These are phyloP conservation scores for Lasiodiplodia hormozganensis DNA, from an alignment of 2,329 filamentous ascomycete species.

Conservation along the genomic window DNA sequence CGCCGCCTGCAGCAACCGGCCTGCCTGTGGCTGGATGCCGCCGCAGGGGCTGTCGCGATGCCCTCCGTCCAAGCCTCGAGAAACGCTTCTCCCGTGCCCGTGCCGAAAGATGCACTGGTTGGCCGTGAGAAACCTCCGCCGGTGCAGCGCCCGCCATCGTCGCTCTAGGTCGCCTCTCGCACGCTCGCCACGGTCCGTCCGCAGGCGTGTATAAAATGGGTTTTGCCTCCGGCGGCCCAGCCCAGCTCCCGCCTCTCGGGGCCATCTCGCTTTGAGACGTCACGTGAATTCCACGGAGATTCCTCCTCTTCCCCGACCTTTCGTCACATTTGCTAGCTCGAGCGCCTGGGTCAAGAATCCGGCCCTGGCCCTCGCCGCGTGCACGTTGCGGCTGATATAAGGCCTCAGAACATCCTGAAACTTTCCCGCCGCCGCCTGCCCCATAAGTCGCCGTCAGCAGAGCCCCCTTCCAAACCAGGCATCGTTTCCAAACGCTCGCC, in stretches of 20 bases:
- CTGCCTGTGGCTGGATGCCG: slow-evolving; percentile 20
- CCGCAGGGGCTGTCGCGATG: slow-evolving; percentile 12
- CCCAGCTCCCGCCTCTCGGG: not conserved
- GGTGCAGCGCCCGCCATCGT: slow-evolving; percentile 7
- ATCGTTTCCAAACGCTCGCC: not conserved
- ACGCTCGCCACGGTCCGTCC: not conserved
- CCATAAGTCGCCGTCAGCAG: slow-evolving; percentile 13
- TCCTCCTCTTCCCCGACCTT: slow-evolving; percentile 28
- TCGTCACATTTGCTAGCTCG: slow-evolving; percentile 25
- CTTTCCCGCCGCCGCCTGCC: not conserved
- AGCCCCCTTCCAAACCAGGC: not conserved
- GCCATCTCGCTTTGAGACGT: slow-evolving; percentile 9
- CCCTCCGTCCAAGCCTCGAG: slow-evolving; percentile 14
- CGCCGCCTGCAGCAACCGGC: slow-evolving; percentile 3
- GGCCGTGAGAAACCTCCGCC: slow-evolving; percentile 18
- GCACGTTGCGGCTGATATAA: slow-evolving; percentile 27
- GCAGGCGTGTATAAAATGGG: not conserved
- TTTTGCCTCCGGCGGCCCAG: not conserved
- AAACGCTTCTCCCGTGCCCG: slow-evolving; percentile 14
- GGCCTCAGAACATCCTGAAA: slow-evolving; percentile 12
- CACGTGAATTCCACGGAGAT: slow-evolving; percentile 23
- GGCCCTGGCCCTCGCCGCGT: slow-evolving; percentile 14
- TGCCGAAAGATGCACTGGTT: slow-evolving; percentile 20
- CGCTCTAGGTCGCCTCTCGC: slow-evolving; percentile 13
- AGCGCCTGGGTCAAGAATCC: slow-evolving; percentile 3